Conservation (phyloP, 179 eudicot genomes). For the Amaranthus tricolor region DNA sequence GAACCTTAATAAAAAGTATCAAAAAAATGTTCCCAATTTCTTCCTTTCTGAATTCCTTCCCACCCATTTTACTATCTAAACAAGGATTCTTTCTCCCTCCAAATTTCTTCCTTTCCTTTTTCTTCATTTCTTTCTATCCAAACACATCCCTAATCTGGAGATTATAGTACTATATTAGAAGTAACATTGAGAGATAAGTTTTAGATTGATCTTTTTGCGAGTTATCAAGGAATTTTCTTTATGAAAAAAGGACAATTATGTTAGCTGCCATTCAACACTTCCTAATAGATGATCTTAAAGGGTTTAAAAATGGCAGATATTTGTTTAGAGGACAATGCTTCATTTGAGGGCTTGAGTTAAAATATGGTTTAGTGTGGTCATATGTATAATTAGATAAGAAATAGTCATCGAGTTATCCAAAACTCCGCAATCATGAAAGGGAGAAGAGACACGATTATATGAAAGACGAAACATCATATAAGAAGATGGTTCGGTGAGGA, state of each 20-base stretch:
- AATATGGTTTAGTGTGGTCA: background rate
- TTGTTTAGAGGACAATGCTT: background rate
- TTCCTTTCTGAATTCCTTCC: too few species aligned
- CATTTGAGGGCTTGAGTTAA: background rate
- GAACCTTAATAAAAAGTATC: too few species aligned
- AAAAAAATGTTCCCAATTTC: too few species aligned
- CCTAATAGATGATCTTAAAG: background rate
- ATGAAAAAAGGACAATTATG: background rate
- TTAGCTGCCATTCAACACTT: background rate
- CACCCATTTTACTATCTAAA: too few species aligned
- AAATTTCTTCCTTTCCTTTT: too few species aligned
- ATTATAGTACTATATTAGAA: background rate
- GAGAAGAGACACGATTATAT: background rate
- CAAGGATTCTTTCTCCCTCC: too few species aligned
- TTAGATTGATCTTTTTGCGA: conserved; percentile 1
- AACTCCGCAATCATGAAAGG: background rate
- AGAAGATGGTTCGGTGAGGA: background rate
- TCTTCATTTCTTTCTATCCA: too few species aligned
- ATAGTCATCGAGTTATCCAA: background rate
- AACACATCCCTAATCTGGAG: too few species aligned
- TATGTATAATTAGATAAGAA: background rate
- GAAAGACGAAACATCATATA: background rate
- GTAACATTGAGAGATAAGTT: background rate
- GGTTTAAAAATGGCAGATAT: background rate
- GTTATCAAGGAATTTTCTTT: background rate